phyloP scores from a whole-genome alignment of 2,329 filamentous ascomycete species.

The Stromatinia cepivora region DNA sequence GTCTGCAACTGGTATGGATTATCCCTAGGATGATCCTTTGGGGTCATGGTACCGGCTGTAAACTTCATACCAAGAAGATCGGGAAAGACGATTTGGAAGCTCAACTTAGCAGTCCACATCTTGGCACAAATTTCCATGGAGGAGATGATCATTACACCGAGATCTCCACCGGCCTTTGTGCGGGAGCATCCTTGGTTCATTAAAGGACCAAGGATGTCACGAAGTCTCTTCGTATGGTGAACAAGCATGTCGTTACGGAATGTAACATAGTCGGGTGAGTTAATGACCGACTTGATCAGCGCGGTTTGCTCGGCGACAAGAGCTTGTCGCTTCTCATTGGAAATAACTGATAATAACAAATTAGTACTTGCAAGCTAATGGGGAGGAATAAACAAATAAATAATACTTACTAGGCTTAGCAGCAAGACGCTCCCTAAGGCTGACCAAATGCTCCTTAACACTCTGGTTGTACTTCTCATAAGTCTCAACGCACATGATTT shows the following conservation, averaged over 20 bases:
- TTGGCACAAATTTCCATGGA: slow-evolving; percentile 44
- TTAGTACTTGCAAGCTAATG: slow-evolving; percentile 21
- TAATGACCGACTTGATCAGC: slow-evolving; percentile 45
- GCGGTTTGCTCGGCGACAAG: slow-evolving; percentile 43
- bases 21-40: slow-evolving; percentile 45
- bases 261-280: slow-evolving; percentile 39
- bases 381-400: not conserved
- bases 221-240: slow-evolving; percentile 38
- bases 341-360: slow-evolving; percentile 26
- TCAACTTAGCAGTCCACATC: slow-evolving; percentile 46
- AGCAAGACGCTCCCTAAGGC: slow-evolving; percentile 29
- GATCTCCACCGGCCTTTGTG: slow-evolving; percentile 46
- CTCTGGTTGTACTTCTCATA: slow-evolving; percentile 41
- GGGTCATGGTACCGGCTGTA: slow-evolving; percentile 51
- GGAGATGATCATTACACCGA: slow-evolving; percentile 30
- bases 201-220: slow-evolving; percentile 49
- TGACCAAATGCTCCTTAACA: slow-evolving; percentile 34
- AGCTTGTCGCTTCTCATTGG: slow-evolving; percentile 37
- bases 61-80: slow-evolving; percentile 50
- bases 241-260: slow-evolving; percentile 32
- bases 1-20: slow-evolving; percentile 49
- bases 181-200: slow-evolving; percentile 43
- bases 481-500: slow-evolving; percentile 41
- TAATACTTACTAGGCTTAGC: slow-evolving; percentile 37
- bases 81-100: slow-evolving; percentile 52